Percentiles rank a stretch among this genome's conserved stretches.
Conservation (phyloP, 768 basidiomycete species). For the Xerocomellus dryophilus region DNA sequence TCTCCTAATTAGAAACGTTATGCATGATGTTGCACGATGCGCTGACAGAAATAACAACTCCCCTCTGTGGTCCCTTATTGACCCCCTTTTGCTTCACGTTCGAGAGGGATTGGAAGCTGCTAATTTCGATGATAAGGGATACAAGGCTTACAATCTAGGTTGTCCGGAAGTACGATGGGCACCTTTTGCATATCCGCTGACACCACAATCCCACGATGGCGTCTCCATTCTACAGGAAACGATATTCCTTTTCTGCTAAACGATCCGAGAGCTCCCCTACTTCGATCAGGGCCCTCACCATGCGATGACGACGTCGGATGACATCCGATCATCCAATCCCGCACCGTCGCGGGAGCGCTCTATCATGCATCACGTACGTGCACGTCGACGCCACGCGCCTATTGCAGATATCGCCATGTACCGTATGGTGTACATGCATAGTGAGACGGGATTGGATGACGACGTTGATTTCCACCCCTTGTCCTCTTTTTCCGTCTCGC, state of each 20-base stretch:
- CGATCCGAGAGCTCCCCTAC: background rate
- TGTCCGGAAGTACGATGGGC: background rate
- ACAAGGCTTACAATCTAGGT: background rate
- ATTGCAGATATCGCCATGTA: background rate
- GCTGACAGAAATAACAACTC: background rate
- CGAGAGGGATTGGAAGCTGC: background rate
- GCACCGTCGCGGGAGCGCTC: background rate
- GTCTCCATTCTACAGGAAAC: constrained; percentile 10
- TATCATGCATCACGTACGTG: background rate
- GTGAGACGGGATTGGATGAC: background rate
- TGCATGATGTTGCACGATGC: background rate
- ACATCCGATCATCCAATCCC: background rate
- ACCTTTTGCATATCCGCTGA: background rate
- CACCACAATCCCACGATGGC: background rate
- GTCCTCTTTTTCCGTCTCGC: background rate
- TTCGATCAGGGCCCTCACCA: background rate
- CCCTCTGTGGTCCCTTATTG: background rate
- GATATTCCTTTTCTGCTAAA: constrained; percentile 2
- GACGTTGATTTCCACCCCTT: background rate
- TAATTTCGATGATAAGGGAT: background rate
- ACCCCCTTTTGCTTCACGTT: background rate
- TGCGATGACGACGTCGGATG: background rate
- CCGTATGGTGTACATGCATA: background rate
- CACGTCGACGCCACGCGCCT: background rate
- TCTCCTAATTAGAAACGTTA: too few species aligned